Evolutionary conservation across 805 yeast genomes (phyloP).

Genomic region (Hanseniaspora valbyensis): DNA sequence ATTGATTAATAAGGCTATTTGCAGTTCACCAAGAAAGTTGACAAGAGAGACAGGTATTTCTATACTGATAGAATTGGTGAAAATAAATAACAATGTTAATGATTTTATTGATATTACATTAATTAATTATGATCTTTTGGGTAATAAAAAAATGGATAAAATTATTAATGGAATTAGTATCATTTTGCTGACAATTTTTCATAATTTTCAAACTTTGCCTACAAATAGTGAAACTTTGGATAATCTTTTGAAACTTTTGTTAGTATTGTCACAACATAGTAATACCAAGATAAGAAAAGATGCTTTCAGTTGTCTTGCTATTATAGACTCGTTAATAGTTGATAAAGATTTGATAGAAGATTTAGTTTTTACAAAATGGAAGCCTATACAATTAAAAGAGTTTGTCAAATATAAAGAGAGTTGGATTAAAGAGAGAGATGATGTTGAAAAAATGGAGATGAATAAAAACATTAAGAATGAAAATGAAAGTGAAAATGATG

Average conservation of each 20-base stretch:
- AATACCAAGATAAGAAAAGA: constrained; percentile 79
- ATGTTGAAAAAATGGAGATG: constrained; percentile 19
- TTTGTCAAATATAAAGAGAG: constrained; percentile 40
- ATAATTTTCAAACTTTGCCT: constrained; percentile 19
- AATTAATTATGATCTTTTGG: not conserved
- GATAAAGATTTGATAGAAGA: constrained; percentile 39
- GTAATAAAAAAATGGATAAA: constrained; percentile 7
- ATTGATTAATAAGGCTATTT: constrained; percentile 3
- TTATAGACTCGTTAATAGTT: constrained; percentile 66
- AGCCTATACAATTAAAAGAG: constrained; percentile 87
- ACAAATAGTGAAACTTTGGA: constrained; percentile 16
- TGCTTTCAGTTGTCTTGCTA: constrained; percentile 56
- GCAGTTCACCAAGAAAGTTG: constrained; percentile 5
- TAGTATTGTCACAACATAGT: constrained; percentile 70
- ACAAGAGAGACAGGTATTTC: not conserved
- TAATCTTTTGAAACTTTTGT: constrained; percentile 46
- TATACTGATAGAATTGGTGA: not conserved
- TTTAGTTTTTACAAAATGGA: constrained; percentile 55
- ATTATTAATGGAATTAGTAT: constrained; percentile 6
- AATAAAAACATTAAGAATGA: constrained; percentile 5
- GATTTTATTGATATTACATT: not conserved
- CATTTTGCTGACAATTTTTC: constrained; percentile 29
- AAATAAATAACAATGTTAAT: not conserved
- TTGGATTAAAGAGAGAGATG: not conserved
- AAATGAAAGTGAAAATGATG: not conserved